Evolutionary conservation across 768 basidiomycete species (phyloP).

Genomic region (Lyophyllum atratum): DNA sequence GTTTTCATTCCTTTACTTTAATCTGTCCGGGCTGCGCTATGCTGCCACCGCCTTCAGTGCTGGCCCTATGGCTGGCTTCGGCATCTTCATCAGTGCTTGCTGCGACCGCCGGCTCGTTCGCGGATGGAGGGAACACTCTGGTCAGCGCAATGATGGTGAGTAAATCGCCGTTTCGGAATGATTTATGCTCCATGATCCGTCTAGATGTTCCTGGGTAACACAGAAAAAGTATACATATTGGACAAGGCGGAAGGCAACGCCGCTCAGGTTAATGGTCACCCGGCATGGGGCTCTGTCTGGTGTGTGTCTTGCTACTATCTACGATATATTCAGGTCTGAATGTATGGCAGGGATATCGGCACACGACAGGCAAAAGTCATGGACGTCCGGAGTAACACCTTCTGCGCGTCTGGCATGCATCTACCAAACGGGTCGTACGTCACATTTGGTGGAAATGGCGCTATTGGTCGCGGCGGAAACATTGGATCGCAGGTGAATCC

Average conservation of each 20-base stretch:
- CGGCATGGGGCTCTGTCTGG: constrained; percentile 52
- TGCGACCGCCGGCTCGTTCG: constrained; percentile 44
- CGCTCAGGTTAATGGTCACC: constrained; percentile 54
- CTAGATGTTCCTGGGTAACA: constrained; percentile 70
- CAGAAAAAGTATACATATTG: constrained; percentile 72
- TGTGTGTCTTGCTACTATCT: constrained; percentile 11
- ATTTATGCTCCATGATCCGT: not conserved
- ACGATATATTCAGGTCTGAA: not conserved
- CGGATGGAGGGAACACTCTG: constrained; percentile 44
- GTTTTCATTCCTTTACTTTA: not conserved
- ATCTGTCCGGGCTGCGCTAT: constrained; percentile 31
- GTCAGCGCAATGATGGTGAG: constrained; percentile 57
- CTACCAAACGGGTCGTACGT: constrained; percentile 77
- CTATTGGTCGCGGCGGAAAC: constrained; percentile 67
- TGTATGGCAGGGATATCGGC: constrained; percentile 53
- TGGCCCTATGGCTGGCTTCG: constrained; percentile 41
- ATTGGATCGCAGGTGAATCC: constrained; percentile 53
- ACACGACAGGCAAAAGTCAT: constrained; percentile 63
- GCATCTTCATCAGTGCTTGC: constrained; percentile 32
- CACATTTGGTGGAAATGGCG: constrained; percentile 79
- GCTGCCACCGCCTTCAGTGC: constrained; percentile 3
- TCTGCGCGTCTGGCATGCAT: constrained; percentile 87
- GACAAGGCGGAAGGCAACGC: constrained; percentile 78
- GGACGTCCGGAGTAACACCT: constrained; percentile 73
- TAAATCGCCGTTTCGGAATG: not conserved